A percentile compares a stretch with the other conserved stretches of the same genome.
These are phyloP conservation scores for Knoxia roxburghii DNA, from an alignment of 257 asterid species.

Conservation along the genomic window DNA sequence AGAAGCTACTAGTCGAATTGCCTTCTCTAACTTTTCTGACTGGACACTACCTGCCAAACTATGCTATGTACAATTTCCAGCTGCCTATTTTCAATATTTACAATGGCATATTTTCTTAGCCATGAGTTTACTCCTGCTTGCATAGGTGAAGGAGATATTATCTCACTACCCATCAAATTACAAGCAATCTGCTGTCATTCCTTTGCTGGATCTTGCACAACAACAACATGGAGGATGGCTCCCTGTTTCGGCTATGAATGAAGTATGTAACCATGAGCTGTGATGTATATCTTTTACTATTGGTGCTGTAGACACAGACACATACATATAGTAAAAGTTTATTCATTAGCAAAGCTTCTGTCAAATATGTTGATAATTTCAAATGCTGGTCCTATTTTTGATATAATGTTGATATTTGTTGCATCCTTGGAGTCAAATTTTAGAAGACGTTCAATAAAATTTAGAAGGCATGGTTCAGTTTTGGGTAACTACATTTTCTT, in stretches of 20 bases:
- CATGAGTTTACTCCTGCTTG: constrained; percentile 15
- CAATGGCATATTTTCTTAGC: neutral
- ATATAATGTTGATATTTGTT: neutral
- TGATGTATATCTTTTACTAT: constrained; percentile 9
- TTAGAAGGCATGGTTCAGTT: neutral
- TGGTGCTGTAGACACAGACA: neutral
- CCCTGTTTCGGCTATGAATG: constrained; percentile 97
- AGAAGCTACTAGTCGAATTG: too few relatives aligned
- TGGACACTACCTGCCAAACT: too few relatives aligned
- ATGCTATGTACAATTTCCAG: too few relatives aligned
- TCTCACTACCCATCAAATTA: constrained; percentile 93
- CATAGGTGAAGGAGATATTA: constrained; percentile 74
- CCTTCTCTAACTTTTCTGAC: too few relatives aligned
- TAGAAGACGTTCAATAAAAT: neutral
- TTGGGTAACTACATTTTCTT: neutral
- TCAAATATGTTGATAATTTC: neutral
- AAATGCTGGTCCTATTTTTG: neutral
- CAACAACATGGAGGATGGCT: constrained; percentile 99
- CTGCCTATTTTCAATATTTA: too few relatives aligned
- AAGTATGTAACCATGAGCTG: constrained; percentile 42
- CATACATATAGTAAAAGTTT: neutral
- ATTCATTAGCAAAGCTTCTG: neutral
- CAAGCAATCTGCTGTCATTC: constrained; percentile 94
- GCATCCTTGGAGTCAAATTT: neutral
- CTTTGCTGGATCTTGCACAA: constrained; percentile 95